Evolutionary conservation across 2,329 filamentous ascomycete species (phyloP), one percentile per base, ranked within the genome.

Genomic region (Colletotrichum sp.): DNA sequence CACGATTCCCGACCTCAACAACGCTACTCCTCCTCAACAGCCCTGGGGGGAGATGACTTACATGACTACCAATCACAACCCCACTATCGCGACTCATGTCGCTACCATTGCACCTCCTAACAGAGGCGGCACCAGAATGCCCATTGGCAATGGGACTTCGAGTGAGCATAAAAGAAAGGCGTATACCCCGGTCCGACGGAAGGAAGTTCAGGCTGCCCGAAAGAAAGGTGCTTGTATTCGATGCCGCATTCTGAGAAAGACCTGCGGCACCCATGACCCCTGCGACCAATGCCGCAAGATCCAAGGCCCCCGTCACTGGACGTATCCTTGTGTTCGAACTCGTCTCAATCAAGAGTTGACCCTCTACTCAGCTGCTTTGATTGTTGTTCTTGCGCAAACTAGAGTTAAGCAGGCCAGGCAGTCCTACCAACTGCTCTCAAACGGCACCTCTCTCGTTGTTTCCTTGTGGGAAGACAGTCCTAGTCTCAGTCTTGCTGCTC

Each of bases 191-290:
- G 85, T 85, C 2, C 87, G 92, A n/a, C 87, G 92, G 26, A 92
- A 91, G 80, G 90, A 93, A 79, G 92, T 94, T 3, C 91, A 93
- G 78, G 90, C 92, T 77, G 90, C 93, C 26, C 89, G 92, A 28
- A 92, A 92, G 79, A 89, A 92, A 43, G 92, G 92, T 7, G 92
- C 92, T 14, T 94, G 92, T 78, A 92, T 93, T 68, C 87, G 92
- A 60, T 94, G 92, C 79, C 88, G 92, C 48, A 93, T 93, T 77
- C 83, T 94, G 43, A 89, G 92, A 73, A 94, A 94, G 83, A 92
- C 91, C 2, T 94, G 92, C 79, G 92, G 91, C n/a, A 89, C 88
- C 74, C 92, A 91, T 36, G 90, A 88, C 8, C 92, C 92, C 0
- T 94, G 92, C 78, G 89, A 90, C 69, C 91, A 92, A 2, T 94